Base-by-base conservation (phyloP, 768 basidiomycete species). In the Dacryopinax primogenitus region DNA sequence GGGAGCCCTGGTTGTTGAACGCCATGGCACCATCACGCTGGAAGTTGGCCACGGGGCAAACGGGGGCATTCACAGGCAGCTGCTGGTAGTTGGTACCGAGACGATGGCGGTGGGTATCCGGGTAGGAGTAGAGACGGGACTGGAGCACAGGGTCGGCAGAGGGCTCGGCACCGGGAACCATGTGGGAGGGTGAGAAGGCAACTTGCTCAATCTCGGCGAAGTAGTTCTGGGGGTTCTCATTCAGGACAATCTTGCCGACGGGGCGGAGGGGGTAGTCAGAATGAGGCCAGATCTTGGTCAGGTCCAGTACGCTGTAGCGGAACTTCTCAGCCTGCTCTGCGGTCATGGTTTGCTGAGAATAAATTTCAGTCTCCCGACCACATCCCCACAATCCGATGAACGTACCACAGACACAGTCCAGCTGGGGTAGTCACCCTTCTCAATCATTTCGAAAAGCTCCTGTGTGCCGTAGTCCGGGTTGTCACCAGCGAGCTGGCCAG, bases 141-240 rank as follows among this genome's bases (percentile, higher is more conserved):
- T 97, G 93, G 68, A 97, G 81, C 70, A 97, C 90, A 26, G 94
- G 94, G 76, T 98, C 94, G 23, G 86, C 83, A 2, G 89, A 87
- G 39, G 92, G 83, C 78, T 96, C 94, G 69, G 93, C 83, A 76
- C 92, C 94, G 1, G 89, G 90, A 11, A 95, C 74, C 62, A 84
- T 77, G 75, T 97, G 94, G 0, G 90, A 88, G 0, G 94, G 94
- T 21, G 91, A 83, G 81, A 91, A 94, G 1, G 92, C 92, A 66
- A 77, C 79, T 82, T 87, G 66, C 33, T 73, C 71, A 64, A 74
- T 68, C 66, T 72, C 71, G 62, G 71, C 73, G 68, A 77, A 78
- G 73, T 76, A 78, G 64, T 65, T 67, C 64, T 70, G 67, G 21
- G 72, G 66, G 69, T 78, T 79, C 72, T 73, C 69, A 73, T 78